Conservation (phyloP, 306 rosid genomes). For the Quercus agrifolia region DNA sequence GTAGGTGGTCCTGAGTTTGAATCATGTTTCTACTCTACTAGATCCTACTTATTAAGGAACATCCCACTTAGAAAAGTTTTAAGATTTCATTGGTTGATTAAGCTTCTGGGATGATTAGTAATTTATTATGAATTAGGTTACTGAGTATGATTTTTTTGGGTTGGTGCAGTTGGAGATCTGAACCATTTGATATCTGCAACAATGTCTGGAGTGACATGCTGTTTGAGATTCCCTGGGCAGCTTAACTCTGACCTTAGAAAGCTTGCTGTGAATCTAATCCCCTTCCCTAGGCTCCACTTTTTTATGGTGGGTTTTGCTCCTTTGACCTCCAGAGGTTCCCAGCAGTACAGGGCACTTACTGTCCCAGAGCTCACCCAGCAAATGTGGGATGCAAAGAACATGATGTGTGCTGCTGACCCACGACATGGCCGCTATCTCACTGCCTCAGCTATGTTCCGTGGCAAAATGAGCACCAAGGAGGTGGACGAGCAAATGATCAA, state of each 20-base stretch:
- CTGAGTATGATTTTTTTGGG: not conserved
- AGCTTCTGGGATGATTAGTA: too few species aligned
- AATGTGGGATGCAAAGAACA: constrained; percentile 78
- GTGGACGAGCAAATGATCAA: constrained; percentile 73
- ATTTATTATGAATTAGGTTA: too few species aligned
- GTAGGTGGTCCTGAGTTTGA: too few species aligned
- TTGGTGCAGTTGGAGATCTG: constrained; percentile 56
- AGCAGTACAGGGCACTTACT: constrained; percentile 55
- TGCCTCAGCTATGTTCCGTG: constrained; percentile 65
- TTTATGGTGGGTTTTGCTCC: constrained; percentile 82
- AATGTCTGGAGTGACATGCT: constrained; percentile 73
- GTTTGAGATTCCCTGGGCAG: constrained; percentile 68
- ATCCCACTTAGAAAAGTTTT: too few species aligned
- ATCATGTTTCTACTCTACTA: too few species aligned
- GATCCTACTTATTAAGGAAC: too few species aligned
- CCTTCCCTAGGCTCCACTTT: constrained; percentile 73
- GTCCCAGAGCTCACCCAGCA: constrained; percentile 74
- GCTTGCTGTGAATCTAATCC: constrained; percentile 63
- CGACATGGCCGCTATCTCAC: constrained; percentile 66
- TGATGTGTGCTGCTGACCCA: constrained; percentile 77
- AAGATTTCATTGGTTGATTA: too few species aligned
- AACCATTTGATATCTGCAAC: constrained; percentile 72
- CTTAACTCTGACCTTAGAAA: constrained; percentile 66
- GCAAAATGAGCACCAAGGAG: constrained; percentile 73
- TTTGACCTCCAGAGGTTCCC: constrained; percentile 60